phyloP scores from a whole-genome alignment of 345 rosid genomes.

The Camelina neglecta region DNA sequence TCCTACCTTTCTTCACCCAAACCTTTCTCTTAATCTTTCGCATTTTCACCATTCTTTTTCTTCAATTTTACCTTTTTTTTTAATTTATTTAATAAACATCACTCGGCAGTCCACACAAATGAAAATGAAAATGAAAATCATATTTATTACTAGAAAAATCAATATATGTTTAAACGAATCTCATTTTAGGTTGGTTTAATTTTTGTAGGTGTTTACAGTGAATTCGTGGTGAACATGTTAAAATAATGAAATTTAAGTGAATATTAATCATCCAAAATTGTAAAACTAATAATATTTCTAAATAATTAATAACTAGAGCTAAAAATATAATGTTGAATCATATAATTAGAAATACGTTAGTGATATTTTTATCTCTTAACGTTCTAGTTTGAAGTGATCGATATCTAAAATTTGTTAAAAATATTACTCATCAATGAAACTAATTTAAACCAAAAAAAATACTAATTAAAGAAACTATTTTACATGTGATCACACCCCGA shows the following conservation, averaged over 20 bases:
- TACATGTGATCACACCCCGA: constrained; percentile 30
- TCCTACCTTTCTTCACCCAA: constrained; percentile 9
- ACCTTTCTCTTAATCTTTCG: constrained; percentile 23
- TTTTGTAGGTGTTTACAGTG: not conserved
- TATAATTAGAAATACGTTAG: not conserved
- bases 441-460: not conserved
- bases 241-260: not conserved
- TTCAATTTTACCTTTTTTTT: no score
- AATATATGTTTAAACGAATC: not conserved
- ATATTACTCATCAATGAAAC: constrained; percentile 31
- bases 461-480: constrained; percentile 19
- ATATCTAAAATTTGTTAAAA: constrained; percentile 20
- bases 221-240: not conserved
- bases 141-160: not conserved
- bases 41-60: not conserved
- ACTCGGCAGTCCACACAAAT: not conserved
- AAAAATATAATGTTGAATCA: not conserved
- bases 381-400: constrained; percentile 27
- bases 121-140: not conserved
- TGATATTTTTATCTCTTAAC: not conserved
- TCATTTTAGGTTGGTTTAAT: not conserved
- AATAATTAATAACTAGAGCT: not conserved
- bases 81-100: not conserved
- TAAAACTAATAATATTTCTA: not conserved
- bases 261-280: not conserved